phyloP scores from a whole-genome alignment of 139 green algal genomes.

The Yamagishiella unicocca region DNA sequence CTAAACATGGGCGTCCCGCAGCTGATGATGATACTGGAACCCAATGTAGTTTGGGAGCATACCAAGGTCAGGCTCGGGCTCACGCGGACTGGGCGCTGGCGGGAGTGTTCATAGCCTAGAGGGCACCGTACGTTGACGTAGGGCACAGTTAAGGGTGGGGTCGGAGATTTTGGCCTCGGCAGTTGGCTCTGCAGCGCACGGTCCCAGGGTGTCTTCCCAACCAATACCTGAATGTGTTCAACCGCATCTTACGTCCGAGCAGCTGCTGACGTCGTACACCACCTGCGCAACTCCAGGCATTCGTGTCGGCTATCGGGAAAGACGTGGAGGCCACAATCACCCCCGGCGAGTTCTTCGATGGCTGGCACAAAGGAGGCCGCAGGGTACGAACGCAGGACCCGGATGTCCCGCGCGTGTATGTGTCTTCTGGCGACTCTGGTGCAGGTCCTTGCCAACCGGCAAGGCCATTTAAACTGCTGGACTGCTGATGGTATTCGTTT shows the following conservation, averaged over 20 bases:
- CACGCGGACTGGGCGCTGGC: too few species aligned
- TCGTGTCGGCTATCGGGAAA: constrained; percentile 42
- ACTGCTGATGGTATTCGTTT: background rate
- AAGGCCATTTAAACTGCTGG: background rate
- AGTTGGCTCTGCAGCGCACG: too few species aligned
- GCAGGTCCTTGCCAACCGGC: background rate
- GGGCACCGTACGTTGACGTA: too few species aligned
- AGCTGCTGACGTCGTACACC: too few species aligned
- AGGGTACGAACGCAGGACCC: too few species aligned
- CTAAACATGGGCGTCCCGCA: constrained; percentile 71
- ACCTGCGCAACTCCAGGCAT: constrained; percentile 25
- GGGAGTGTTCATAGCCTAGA: too few species aligned
- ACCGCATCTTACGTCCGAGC: too few species aligned
- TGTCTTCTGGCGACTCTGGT: background rate
- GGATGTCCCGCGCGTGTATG: too few species aligned
- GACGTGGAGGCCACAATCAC: constrained; percentile 57
- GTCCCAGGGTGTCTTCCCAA: too few species aligned
- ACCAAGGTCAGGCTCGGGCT: constrained; percentile 8
- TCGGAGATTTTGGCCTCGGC: too few species aligned
- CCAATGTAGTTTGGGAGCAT: constrained; percentile 78
- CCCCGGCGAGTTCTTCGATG: constrained; percentile 68
- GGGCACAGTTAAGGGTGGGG: too few species aligned
- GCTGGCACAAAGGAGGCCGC: constrained; percentile 56
- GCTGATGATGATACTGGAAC: constrained; percentile 77
- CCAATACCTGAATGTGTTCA: too few species aligned